Base-by-base conservation (phyloP, 345 rosid species). In the Litchi chinensis region DNA sequence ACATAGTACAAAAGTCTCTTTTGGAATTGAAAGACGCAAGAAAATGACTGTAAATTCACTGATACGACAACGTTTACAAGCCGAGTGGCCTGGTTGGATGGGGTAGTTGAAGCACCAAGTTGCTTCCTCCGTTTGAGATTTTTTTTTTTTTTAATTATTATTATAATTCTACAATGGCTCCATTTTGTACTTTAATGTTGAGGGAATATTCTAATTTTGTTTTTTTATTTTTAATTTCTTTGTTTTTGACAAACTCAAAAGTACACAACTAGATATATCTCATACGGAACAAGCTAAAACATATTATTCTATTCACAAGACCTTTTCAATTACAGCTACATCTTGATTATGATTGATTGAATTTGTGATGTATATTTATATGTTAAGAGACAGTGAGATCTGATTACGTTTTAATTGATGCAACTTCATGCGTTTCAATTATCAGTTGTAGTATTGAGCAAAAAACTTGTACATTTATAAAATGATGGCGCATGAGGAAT, bases 1-100 rank as follows among this genome's bases (percentile, higher is more conserved):
- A 50, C 19, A 12, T 12, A 50, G 37, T 32, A 32, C 37, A n/a
- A 57, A 57, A n/a, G 63, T n/a, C 26, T 5, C 7, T 57, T 57
- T 57, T 19, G 5, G 56, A 18, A 50, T 50, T 1, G 19, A 6
- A 41, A 15, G 3, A 16, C 22, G 21, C 43, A 18, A 39, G n/a
- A 32, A 0, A 62, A 22, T 62, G 59, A 46, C 16, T 74, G 64
- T 65, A 75, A 66, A 66, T 71, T 57, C 63, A 19, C 41, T 54
- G 39, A 72, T 16, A 26, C 43, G 70, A 48, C 44, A 6, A 41
- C 28, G 7, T 11, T 74, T 63, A 37, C 15, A 8, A 54, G 8
- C 24, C 32, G 24, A 6, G 12, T 11, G 15, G 54, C 1, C 28
- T 32, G 37, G 37, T 32, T 67, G 8, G 74, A 39, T 46, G 19